Evolutionary conservation across 2,329 filamentous ascomycete genomes (phyloP), one percentile per base, ranked within the genome.

Genomic region (Waltergamsia citrina): DNA sequence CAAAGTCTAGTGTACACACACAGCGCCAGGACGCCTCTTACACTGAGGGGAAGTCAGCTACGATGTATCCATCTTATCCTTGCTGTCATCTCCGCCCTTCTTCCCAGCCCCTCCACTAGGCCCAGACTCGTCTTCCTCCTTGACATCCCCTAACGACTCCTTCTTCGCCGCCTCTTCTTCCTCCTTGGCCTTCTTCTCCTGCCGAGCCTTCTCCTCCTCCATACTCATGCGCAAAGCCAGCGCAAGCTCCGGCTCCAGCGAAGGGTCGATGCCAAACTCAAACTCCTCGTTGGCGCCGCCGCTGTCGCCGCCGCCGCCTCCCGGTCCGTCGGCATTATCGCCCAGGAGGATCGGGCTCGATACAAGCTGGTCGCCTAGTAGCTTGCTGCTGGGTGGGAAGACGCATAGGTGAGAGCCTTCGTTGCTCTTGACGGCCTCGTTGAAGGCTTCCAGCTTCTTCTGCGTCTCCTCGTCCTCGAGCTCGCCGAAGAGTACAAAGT

Each of bases 141-240:
- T 79, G 53, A 96, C 86, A 30, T 78, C 78, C 51, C 87, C 86
- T 45, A 96, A 67, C 29, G 78, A 75, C 28, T 76, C 76, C 65
- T 88, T 90, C 45, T 77, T 76, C 35, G 83, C 73, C 28, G 75
- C 72, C 45, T 78, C 73, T 46, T 85, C 81, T 46, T 85, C 81
- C 42, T 85, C 77, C 48, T 79, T 78, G 47, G 81, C 85, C 51
- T 82, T 78, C 62, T 86, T 86, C 57, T 94, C 88, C 60, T 93
- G 81, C 49, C 92, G 71, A 41, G 88, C 88, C 66, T 93, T 93
- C 62, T 98, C 92, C 56, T 98, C 92, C 57, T 98, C 92, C 74
- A 94, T 86, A 60, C 85, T 94, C 86, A 98, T 94, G 43, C 92
- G 80, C 54, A 98, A 67, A 34, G 92, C 92, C 46, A 98, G 75